Evolutionary conservation across 192 early-diverging fungal species (phyloP).

Genomic region (Funneliformis geosporum): DNA sequence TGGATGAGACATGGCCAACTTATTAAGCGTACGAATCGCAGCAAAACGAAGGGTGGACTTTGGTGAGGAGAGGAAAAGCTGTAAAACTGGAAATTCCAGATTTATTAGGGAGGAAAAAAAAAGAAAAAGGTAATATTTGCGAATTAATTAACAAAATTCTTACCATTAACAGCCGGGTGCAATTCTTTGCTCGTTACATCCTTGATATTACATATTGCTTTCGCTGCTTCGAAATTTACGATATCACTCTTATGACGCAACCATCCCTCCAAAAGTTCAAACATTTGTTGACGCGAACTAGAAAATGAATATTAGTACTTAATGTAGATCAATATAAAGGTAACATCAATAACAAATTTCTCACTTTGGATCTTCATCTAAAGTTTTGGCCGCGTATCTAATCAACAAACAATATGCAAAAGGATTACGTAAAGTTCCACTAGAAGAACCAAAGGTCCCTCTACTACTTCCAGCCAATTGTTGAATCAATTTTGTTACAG

Average conservation of each 20-base stretch:
- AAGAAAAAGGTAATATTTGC: no score
- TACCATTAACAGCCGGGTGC: conserved; percentile 88
- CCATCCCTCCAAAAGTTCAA: conserved; percentile 86
- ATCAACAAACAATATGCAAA: conserved; percentile 92
- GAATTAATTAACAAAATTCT: not conserved
- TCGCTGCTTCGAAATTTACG: conserved; percentile 96
- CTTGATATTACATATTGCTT: conserved; percentile 90
- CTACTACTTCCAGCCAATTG: conserved; percentile 65
- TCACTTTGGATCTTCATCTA: conserved; percentile 74
- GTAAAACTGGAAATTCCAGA: conserved; percentile 60
- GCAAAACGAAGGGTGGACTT: conserved; percentile 95
- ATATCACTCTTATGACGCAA: conserved; percentile 95
- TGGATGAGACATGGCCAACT: conserved; percentile 87
- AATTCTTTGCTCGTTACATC: conserved; percentile 85
- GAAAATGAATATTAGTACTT: not conserved
- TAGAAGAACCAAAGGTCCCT: conserved; percentile 51
- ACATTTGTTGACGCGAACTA: conserved; percentile 67
- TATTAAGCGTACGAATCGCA: conserved; percentile 95
- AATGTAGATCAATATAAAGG: not conserved
- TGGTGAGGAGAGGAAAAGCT: conserved; percentile 90
- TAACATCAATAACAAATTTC: not conserved
- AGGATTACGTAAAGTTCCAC: conserved; percentile 69
- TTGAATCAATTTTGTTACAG: conserved; percentile 94
- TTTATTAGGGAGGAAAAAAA: not conserved
- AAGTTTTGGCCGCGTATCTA: conserved; percentile 86